Percentiles rank a stretch among this genome's conserved stretches.
phyloP scores from a whole-genome alignment of 1,139 yeast genomes.

The Magnusiomyces suaveolens region DNA sequence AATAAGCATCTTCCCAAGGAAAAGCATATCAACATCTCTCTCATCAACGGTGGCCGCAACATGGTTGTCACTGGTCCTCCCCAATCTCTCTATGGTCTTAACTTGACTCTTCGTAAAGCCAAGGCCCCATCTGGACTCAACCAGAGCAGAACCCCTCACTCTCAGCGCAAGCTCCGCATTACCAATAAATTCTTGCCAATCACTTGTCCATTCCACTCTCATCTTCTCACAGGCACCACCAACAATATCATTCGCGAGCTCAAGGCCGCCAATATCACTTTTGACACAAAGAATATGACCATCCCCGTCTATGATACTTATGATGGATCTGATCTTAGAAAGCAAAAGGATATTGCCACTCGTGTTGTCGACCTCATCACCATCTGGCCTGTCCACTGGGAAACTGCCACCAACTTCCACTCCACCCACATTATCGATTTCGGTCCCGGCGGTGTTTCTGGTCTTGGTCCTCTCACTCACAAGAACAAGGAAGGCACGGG shows the following conservation, averaged over 20 bases:
- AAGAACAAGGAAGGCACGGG: slow-evolving; percentile 99
- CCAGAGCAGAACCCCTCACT: slow-evolving; percentile 86
- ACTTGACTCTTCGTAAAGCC: slow-evolving; percentile 81
- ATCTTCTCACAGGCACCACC: slow-evolving; percentile 65
- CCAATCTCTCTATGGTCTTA: slow-evolving; percentile 91
- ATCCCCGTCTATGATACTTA: slow-evolving; percentile 90
- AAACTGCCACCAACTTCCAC: slow-evolving; percentile 65
- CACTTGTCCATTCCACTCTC: slow-evolving; percentile 94
- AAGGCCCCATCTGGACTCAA: slow-evolving; percentile 93
- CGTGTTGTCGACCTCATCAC: slow-evolving; percentile 77
- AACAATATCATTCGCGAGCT: slow-evolving; percentile 58
- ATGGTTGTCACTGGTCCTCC: slow-evolving; percentile 97
- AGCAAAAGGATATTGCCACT: slow-evolving; percentile 38
- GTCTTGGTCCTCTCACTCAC: slow-evolving; percentile 90
- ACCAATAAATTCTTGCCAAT: slow-evolving; percentile 92
- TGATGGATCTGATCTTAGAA: slow-evolving; percentile 72
- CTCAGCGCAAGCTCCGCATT: slow-evolving; percentile 87
- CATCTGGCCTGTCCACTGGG: slow-evolving; percentile 91
- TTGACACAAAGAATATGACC: slow-evolving; percentile 46
- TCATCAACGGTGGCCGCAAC: slow-evolving; percentile 91
- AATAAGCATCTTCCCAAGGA: slow-evolving; percentile 88
- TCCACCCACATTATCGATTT: slow-evolving; percentile 89
- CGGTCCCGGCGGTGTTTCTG: slow-evolving; percentile 99
- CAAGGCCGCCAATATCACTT: slow-evolving; percentile 46
- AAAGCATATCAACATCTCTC: slow-evolving; percentile 82